Conservation (phyloP, 495 filamentous ascomycete genomes). For the Parathielavia appendiculata region DNA sequence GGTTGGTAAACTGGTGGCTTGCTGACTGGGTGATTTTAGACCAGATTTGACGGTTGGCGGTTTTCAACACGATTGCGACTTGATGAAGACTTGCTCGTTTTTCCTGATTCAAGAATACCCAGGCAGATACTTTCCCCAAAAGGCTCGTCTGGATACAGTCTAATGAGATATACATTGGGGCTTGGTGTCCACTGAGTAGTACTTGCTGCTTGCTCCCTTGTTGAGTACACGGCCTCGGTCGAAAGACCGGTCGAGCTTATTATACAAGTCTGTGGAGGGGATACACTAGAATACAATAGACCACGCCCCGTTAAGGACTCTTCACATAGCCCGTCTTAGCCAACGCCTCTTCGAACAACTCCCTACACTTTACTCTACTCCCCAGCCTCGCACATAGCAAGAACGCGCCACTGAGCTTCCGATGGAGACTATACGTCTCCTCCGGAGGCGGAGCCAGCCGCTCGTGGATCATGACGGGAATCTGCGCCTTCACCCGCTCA, state of each 20-base stretch:
- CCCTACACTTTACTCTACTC: conserved; percentile 72
- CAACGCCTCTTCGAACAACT: conserved; percentile 70
- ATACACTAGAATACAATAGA: conserved; percentile 13
- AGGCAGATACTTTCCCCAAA: not conserved
- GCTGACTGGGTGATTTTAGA: not conserved
- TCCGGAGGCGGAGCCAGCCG: conserved; percentile 86
- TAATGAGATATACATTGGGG: not conserved
- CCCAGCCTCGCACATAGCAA: conserved; percentile 83
- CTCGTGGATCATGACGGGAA: conserved; percentile 89
- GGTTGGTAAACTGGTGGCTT: not conserved
- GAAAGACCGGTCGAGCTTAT: no score
- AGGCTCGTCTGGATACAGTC: not conserved
- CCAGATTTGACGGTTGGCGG: not conserved
- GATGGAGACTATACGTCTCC: conserved; percentile 94
- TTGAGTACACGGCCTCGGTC: not conserved
- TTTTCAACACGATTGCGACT: not conserved
- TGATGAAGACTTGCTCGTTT: not conserved
- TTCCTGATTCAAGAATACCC: not conserved
- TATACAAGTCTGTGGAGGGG: no score
- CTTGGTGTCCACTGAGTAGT: not conserved
- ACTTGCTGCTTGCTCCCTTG: not conserved
- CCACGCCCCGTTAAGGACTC: not conserved
- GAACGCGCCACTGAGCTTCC: conserved; percentile 94
- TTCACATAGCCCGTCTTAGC: conserved; percentile 37
- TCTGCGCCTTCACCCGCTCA: conserved; percentile 76